These are phyloP conservation scores for Yamadazyma sp. DNA, from an alignment of 805 yeast species.

Conservation along the genomic window DNA sequence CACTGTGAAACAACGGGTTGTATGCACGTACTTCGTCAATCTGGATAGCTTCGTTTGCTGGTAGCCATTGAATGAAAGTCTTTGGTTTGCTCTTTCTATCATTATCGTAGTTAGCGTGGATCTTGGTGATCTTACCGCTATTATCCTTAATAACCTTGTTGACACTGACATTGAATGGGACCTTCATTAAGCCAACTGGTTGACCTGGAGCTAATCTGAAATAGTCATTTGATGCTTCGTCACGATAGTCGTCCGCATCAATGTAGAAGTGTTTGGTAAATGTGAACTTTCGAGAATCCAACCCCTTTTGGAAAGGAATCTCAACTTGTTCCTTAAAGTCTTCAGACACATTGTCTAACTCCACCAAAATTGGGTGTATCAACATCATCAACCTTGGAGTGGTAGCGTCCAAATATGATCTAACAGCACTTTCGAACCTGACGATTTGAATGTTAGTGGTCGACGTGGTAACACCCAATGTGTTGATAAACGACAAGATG, in stretches of 20 bases:
- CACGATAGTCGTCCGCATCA: conserved; percentile 83
- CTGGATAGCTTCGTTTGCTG: conserved; percentile 56
- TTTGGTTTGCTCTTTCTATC: conserved; percentile 77
- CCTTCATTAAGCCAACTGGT: conserved; percentile 91
- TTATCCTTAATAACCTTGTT: conserved; percentile 50
- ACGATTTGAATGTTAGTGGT: conserved; percentile 87
- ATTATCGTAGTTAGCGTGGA: conserved; percentile 79
- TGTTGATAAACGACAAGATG: conserved; percentile 85
- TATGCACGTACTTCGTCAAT: conserved; percentile 81
- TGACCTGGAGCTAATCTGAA: conserved; percentile 93
- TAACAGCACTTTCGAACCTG: conserved; percentile 85
- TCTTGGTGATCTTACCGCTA: conserved; percentile 62
- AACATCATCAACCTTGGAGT: conserved; percentile 96
- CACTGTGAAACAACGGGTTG: conserved; percentile 84
- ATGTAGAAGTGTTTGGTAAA: conserved; percentile 79
- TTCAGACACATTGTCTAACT: conserved; percentile 73
- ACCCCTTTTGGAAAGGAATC: conserved; percentile 87
- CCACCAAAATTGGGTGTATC: conserved; percentile 80
- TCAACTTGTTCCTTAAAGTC: conserved; percentile 67
- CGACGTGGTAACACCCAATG: conserved; percentile 94
- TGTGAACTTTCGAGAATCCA: conserved; percentile 68
- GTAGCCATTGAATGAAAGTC: conserved; percentile 97
- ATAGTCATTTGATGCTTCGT: conserved; percentile 64
- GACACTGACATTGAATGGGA: conserved; percentile 75
- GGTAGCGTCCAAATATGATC: conserved; percentile 82